A percentile compares a stretch with the other conserved stretches of the same genome.
These are phyloP conservation scores for Cinnamomum chago DNA, from an alignment of 164 flowering plant species.

Conservation along the genomic window DNA sequence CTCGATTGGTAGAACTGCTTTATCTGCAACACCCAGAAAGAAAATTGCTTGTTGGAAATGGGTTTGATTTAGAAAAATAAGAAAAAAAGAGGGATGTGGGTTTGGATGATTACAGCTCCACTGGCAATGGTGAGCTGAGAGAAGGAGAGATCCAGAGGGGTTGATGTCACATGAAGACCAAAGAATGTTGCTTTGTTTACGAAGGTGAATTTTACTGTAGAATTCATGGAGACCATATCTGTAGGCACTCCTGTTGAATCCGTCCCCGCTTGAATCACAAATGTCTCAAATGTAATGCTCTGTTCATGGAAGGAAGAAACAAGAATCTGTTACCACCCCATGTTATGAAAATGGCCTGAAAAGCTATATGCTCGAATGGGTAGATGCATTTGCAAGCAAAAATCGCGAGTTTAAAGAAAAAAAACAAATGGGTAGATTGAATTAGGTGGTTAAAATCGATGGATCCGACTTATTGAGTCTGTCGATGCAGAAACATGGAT, in stretches of 20 bases:
- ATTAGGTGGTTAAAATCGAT: background rate
- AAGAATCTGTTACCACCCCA: background rate
- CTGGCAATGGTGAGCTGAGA: conserved; percentile 51
- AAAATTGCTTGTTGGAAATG: background rate
- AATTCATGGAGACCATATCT: conserved; percentile 72
- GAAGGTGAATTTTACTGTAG: conserved; percentile 61
- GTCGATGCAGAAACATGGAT: background rate
- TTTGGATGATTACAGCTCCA: conserved; percentile 61
- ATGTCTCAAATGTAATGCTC: conserved; percentile 67
- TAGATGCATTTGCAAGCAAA: too few relatives aligned
- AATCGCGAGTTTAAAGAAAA: too few relatives aligned
- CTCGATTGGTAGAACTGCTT: conserved; percentile 77
- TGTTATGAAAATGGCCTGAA: background rate
- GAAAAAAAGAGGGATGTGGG: background rate
- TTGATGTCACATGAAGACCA: conserved; percentile 76
- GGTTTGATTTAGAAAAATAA: background rate
- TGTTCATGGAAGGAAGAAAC: conserved; percentile 12
- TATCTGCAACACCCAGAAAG: conserved; percentile 40
- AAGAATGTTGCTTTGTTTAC: conserved; percentile 86
- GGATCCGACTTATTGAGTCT: background rate
- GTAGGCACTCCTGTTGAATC: conserved; percentile 83
- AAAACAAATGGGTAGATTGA: too few relatives aligned
- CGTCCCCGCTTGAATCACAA: conserved; percentile 71
- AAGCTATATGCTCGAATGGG: background rate
- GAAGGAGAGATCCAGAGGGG: conserved; percentile 66